A percentile compares a stretch with the other conserved stretches of the same genome.
These are phyloP conservation scores for Thuja plicata DNA, from an alignment of 83 land plant species.

Conservation along the genomic window DNA sequence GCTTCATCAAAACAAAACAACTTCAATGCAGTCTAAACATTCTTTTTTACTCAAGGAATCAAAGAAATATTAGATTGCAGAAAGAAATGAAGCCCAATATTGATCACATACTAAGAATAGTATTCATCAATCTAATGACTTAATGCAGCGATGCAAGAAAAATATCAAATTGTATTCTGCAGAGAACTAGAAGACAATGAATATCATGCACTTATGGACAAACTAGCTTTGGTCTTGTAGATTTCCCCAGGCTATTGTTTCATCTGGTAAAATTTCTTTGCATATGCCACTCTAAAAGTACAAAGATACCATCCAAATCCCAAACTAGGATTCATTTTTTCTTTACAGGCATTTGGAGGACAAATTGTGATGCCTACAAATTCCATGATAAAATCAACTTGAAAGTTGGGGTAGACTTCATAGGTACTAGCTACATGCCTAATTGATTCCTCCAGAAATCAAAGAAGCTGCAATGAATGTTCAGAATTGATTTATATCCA, in stretches of 20 bases:
- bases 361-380: background rate
- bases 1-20: background rate
- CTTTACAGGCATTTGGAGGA: background rate
- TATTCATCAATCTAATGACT: background rate
- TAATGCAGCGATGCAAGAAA: background rate
- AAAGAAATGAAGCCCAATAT: background rate
- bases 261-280: background rate
- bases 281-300: background rate
- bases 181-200: background rate
- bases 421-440: background rate
- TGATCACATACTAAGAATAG: background rate
- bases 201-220: background rate
- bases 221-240: background rate
- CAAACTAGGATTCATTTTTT: background rate
- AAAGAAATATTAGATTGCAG: background rate
- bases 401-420: background rate
- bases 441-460: background rate
- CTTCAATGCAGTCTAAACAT: background rate
- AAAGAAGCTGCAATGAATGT: background rate
- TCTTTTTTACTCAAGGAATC: background rate
- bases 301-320: background rate
- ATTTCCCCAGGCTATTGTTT: background rate
- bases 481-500: background rate
- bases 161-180: too few species aligned
- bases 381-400: background rate